Evolutionary conservation across 257 asterid genomes (phyloP).

Genomic region (Linaria vulgaris): DNA sequence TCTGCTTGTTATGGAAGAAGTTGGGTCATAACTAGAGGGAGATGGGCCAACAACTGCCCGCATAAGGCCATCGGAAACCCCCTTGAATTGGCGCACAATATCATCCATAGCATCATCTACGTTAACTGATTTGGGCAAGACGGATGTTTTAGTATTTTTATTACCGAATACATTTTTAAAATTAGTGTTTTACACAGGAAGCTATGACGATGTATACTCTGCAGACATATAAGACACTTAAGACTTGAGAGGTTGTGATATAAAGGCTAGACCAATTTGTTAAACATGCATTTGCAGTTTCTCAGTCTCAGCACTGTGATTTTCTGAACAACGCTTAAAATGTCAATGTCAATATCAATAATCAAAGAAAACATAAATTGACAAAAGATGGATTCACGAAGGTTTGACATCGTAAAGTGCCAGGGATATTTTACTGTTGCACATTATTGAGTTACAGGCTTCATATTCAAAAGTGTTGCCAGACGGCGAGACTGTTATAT

Average conservation of each 20-base stretch:
- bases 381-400: not conserved
- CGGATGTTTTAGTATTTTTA: conserved; percentile 1
- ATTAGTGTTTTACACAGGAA: not conserved
- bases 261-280: not conserved
- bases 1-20: conserved; percentile 46
- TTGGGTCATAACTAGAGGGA: conserved; percentile 45
- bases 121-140: conserved; percentile 56
- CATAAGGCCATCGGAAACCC: conserved; percentile 86
- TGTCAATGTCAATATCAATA: conserved; percentile 11
- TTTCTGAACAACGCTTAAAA: too few species aligned
- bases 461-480: conserved; percentile 1
- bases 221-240: conserved; percentile 12
- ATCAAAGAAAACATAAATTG: conserved; percentile 7
- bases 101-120: conserved; percentile 99
- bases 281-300: too few species aligned
- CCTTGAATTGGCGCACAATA: conserved; percentile 95
- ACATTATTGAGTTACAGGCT: conserved; percentile 6
- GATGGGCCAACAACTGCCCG: conserved; percentile 71
- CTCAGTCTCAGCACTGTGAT: conserved; percentile 17
- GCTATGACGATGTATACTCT: conserved; percentile 8
- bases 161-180: not conserved
- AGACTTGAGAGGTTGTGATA: not conserved
- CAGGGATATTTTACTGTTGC: not conserved
- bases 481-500: not conserved
- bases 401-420: not conserved